These are phyloP conservation scores for Candida golubevii DNA, from an alignment of 805 yeast species.

Conservation along the genomic window DNA sequence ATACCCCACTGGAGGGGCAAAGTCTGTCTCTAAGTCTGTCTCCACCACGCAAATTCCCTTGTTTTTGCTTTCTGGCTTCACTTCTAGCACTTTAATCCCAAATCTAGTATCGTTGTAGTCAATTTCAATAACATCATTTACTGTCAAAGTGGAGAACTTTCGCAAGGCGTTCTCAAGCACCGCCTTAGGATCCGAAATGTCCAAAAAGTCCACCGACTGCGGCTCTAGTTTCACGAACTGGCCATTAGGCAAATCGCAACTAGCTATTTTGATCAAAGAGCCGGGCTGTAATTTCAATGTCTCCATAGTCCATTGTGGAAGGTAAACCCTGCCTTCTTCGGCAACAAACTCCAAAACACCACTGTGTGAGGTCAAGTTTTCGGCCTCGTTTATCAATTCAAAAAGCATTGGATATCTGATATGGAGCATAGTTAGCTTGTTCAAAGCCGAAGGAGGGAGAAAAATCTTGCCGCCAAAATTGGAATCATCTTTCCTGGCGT, in stretches of 20 bases:
- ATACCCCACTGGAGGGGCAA: conserved; percentile 98
- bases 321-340: conserved; percentile 91
- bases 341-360: conserved; percentile 97
- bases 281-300: conserved; percentile 75
- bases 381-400: conserved; percentile 65
- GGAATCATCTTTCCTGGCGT: conserved; percentile 65
- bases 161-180: conserved; percentile 90
- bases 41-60: conserved; percentile 90
- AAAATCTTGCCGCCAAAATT: conserved; percentile 96
- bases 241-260: conserved; percentile 81
- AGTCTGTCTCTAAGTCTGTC: conserved; percentile 94
- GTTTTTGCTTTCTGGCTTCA: conserved; percentile 64
- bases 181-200: conserved; percentile 93
- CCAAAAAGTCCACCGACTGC: conserved; percentile 88
- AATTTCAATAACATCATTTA: conserved; percentile 79
- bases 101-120: conserved; percentile 75
- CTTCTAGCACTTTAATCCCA: conserved; percentile 80
- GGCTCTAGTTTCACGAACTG: conserved; percentile 91
- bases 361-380: conserved; percentile 63
- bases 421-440: conserved; percentile 82
- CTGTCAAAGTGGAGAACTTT: conserved; percentile 82
- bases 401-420: conserved; percentile 96
- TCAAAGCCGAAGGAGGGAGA: conserved; percentile 88
- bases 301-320: conserved; percentile 96
- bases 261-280: conserved; percentile 67